Base-by-base conservation (phyloP, 805 yeast genomes). In the Candida qinlingensis region DNA sequence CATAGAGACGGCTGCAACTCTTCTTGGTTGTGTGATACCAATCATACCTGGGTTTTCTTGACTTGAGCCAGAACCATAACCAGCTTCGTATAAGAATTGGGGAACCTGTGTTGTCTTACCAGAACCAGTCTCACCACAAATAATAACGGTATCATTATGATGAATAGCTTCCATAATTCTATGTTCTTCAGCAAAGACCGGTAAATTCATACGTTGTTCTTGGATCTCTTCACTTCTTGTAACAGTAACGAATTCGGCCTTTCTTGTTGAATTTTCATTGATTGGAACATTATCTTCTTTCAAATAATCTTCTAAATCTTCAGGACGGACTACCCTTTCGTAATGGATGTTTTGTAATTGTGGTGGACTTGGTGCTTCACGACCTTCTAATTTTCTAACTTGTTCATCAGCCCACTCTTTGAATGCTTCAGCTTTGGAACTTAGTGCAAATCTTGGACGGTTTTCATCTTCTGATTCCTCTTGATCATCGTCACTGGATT, bases 81-180 rank as follows among this genome's bases (percentile, higher is more conserved):
- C 98, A 0, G 96, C 80, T 67, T 94, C 99, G 61, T 82, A 89
- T 41, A 94, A 68, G 60, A 94, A 94, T 64, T 94, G 99, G 0
- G 99, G 99, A 5, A 94, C 91, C 68, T 94, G 99, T 0, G 99
- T 94, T 1, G 99, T 94, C 65, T 94, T 94, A 68, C 99, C 99
- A 3, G 97, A 90, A 58, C 99, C 99, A 1, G 99, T 94, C 59
- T 91, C 98, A 74, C 99, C 99, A 70, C 97, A 92, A 28, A 94
- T 75, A 11, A 94, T 84, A 0, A 91, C 81, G 51, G 92, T 85
- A 59, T 91, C 97, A 61, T 92, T 87, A 60, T 92, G 95, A 62
- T 87, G 87, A 44, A 94, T 79, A 1, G 97, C 96, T 64, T 94
- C 99, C 97, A 94, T 89, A 44, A 94, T 87, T 47, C 81, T 73